Conservation (phyloP, 345 rosid species). For the Punica granatum region DNA sequence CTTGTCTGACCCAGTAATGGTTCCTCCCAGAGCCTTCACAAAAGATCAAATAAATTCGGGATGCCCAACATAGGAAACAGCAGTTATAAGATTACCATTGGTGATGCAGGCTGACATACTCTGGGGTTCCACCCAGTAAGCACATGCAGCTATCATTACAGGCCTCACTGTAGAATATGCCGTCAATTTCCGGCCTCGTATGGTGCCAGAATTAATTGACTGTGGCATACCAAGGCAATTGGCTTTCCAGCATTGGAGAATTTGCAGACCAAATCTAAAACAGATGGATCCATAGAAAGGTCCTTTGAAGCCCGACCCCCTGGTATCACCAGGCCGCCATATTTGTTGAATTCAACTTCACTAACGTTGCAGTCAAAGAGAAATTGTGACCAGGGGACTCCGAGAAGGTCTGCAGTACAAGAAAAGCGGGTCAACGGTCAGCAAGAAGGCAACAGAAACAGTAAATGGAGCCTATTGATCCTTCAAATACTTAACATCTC, state of each 20-base stretch:
- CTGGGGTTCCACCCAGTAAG: constrained; percentile 70
- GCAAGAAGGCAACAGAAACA: constrained; percentile 1
- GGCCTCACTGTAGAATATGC: constrained; percentile 53
- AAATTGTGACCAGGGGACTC: constrained; percentile 88
- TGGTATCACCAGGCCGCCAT: constrained; percentile 72
- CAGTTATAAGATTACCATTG: constrained; percentile 75
- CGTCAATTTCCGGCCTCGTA: constrained; percentile 65
- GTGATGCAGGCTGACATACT: constrained; percentile 38
- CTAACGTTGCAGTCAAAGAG: constrained; percentile 61
- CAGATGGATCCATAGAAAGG: constrained; percentile 54
- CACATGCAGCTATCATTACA: constrained; percentile 64
- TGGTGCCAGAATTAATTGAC: constrained; percentile 71
- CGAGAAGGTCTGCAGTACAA: constrained; percentile 41
- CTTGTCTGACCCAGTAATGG: constrained; percentile 39
- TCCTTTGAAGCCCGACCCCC: constrained; percentile 96
- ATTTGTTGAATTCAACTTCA: constrained; percentile 46
- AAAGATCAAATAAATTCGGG: constrained; percentile 58
- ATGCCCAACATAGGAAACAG: constrained; percentile 54
- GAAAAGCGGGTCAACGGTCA: neutral
- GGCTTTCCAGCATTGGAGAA: constrained; percentile 56
- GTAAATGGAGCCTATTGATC: too few relatives aligned
- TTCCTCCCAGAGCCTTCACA: constrained; percentile 64
- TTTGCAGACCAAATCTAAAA: constrained; percentile 43
- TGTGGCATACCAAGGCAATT: constrained; percentile 69
- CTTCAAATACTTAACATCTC: too few relatives aligned